Evolutionary conservation across 768 basidiomycete species (phyloP).

Genomic region (Mycena galericulata): DNA sequence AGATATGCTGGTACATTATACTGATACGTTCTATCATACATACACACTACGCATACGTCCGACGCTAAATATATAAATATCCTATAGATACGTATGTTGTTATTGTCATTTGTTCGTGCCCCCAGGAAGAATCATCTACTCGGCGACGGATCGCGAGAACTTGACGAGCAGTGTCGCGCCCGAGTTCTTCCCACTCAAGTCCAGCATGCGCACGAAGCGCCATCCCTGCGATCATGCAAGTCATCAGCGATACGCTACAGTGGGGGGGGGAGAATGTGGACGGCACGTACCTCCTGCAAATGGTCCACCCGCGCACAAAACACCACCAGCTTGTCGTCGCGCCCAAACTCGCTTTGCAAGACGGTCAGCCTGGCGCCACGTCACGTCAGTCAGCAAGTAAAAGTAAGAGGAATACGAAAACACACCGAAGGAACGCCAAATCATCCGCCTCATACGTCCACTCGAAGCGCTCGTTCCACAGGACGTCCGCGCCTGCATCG

Average conservation of each 20-base stretch:
- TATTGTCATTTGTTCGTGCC: no score
- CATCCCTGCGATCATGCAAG: slow-evolving; percentile 47
- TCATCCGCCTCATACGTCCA: slow-evolving; percentile 66
- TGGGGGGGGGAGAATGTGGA: no score
- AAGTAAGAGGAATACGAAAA: background rate
- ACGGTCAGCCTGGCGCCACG: slow-evolving; percentile 46
- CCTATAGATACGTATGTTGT: slow-evolving; percentile 5
- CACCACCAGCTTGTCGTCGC: slow-evolving; percentile 59
- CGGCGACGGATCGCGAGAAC: slow-evolving; percentile 15
- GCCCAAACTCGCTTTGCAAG: slow-evolving; percentile 56
- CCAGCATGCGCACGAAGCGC: slow-evolving; percentile 62
- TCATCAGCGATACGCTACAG: no score
- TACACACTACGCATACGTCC: no score
- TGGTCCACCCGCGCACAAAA: slow-evolving; percentile 66
- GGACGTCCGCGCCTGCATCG: slow-evolving; percentile 50
- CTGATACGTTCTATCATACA: slow-evolving; percentile 11
- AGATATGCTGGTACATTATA: slow-evolving; percentile 15
- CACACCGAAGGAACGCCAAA: slow-evolving; percentile 65
- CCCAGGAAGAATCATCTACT: no score
- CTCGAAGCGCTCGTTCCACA: slow-evolving; percentile 58
- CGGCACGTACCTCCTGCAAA: slow-evolving; percentile 50
- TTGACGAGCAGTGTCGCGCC: slow-evolving; percentile 52
- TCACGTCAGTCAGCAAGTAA: background rate
- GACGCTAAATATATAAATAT: slow-evolving; percentile 19
- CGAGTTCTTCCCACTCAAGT: slow-evolving; percentile 62